Percentiles rank a stretch among this genome's conserved stretches.
Conservation (phyloP, 805 yeast genomes). For the Jamesozyma jinghongensis region DNA sequence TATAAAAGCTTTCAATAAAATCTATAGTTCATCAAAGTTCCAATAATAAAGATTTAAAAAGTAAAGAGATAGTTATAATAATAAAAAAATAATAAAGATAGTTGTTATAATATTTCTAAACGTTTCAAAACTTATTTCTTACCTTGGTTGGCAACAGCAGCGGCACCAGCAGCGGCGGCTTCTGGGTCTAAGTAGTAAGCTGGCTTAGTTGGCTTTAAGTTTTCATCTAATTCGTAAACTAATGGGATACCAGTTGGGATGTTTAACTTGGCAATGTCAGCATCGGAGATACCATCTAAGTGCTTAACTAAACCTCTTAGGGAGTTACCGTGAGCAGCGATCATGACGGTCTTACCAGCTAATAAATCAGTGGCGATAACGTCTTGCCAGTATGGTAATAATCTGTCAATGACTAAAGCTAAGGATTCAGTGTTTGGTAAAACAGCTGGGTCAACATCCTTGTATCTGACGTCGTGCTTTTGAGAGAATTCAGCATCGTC, state of each 20-base stretch:
- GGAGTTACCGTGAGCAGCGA: constrained; percentile 98
- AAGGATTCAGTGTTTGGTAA: constrained; percentile 93
- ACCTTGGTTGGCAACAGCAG: constrained; percentile 98
- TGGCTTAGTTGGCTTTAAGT: constrained; percentile 82
- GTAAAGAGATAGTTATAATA: not conserved
- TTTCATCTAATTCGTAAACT: constrained; percentile 86
- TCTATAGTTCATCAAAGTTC: not conserved
- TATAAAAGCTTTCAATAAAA: not conserved
- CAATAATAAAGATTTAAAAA: no score
- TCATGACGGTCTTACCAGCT: constrained; percentile 79
- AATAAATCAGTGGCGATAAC: constrained; percentile 77
- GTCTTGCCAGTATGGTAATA: constrained; percentile 95
- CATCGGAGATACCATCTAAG: constrained; percentile 88
- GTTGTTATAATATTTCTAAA: no score
- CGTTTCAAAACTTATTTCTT: constrained; percentile 38
- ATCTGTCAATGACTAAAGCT: constrained; percentile 89
- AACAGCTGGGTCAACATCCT: constrained; percentile 70
- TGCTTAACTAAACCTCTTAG: constrained; percentile 93
- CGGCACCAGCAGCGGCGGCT: constrained; percentile 99
- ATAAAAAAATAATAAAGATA: not conserved
- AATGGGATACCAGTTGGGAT: constrained; percentile 98
- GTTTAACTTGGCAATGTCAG: constrained; percentile 86
- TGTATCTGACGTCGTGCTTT: constrained; percentile 77
- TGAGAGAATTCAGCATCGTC: constrained; percentile 77
- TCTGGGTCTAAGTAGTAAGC: constrained; percentile 97